These are phyloP conservation scores for Hypericum androsaemum DNA, from an alignment of 345 rosid species.

Conservation along the genomic window DNA sequence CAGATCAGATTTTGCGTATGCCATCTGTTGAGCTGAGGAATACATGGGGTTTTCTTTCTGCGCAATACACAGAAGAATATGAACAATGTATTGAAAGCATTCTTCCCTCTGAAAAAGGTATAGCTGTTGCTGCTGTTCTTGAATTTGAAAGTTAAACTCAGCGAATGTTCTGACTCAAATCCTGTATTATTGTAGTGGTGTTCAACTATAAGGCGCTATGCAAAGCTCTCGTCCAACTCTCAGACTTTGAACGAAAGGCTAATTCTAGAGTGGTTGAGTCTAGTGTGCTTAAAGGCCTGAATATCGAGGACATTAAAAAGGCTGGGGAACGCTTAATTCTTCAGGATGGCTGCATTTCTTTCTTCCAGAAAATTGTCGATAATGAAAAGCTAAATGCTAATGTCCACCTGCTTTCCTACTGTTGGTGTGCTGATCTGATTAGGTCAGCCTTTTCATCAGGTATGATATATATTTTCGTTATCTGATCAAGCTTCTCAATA, in stretches of 20 bases:
- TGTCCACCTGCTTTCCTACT: conserved; percentile 74
- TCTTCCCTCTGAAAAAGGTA: conserved; percentile 58
- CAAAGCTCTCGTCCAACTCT: conserved; percentile 61
- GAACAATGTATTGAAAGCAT: conserved; percentile 82
- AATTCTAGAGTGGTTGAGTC: conserved; percentile 79
- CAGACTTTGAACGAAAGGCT: conserved; percentile 71
- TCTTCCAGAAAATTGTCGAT: conserved; percentile 55
- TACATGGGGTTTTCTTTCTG: conserved; percentile 67
- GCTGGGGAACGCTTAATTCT: conserved; percentile 81
- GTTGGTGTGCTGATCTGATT: conserved; percentile 96
- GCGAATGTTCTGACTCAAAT: background rate
- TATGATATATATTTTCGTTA: conserved; percentile 8
- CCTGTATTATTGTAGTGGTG: conserved; percentile 32
- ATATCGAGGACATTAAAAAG: conserved; percentile 77
- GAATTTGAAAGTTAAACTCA: background rate
- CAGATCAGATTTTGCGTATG: conserved; percentile 48
- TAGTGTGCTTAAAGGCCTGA: conserved; percentile 78
- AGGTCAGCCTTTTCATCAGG: conserved; percentile 69
- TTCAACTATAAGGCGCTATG: conserved; percentile 62
- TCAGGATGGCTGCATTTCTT: conserved; percentile 76
- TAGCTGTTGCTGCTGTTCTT: background rate
- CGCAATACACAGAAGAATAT: conserved; percentile 74
- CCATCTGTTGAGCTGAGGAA: conserved; percentile 69
- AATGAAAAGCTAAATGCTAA: conserved; percentile 44
- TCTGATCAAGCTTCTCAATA: too few relatives aligned